Evolutionary conservation across 169 alveolate species (phyloP).

Genomic region (Eimeria maxima): DNA sequence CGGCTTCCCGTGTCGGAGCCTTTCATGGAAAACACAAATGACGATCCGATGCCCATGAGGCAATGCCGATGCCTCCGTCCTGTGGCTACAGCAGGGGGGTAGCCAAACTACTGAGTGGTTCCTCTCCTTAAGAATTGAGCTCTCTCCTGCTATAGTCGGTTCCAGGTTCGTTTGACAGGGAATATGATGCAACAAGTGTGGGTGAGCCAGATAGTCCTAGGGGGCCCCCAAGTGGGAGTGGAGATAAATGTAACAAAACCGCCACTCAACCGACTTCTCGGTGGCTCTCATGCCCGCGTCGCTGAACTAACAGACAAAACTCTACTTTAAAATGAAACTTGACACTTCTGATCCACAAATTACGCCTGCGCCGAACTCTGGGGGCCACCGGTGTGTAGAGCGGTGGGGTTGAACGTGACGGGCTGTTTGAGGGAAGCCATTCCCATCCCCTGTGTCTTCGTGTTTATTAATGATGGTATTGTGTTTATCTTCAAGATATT

Average conservation of each 20-base stretch:
- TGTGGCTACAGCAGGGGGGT: not conserved
- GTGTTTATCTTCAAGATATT: not conserved
- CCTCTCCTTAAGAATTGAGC: not conserved
- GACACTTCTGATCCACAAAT: not conserved
- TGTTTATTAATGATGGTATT: not conserved
- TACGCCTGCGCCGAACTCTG: not conserved
- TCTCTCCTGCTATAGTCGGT: not conserved
- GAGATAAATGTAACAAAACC: not conserved
- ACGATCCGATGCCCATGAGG: not conserved
- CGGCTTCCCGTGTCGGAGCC: not conserved
- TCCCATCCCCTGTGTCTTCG: not conserved
- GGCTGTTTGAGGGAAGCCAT: slow-evolving; percentile 26
- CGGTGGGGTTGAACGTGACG: slow-evolving; percentile 58
- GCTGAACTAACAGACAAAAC: slow-evolving; percentile 1
- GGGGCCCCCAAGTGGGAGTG: slow-evolving; percentile 3
- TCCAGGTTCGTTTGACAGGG: not conserved
- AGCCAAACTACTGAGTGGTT: not conserved
- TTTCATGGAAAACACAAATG: not conserved
- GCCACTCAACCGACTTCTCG: not conserved
- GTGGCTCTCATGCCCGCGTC: not conserved
- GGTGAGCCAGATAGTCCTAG: not conserved
- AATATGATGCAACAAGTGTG: not conserved
- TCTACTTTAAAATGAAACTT: slow-evolving; percentile 62
- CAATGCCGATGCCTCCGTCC: not conserved
- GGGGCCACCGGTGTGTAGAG: slow-evolving; percentile 62